phyloP scores from a whole-genome alignment of 805 yeast genomes.

The Nakazawaea wyomingensis region DNA sequence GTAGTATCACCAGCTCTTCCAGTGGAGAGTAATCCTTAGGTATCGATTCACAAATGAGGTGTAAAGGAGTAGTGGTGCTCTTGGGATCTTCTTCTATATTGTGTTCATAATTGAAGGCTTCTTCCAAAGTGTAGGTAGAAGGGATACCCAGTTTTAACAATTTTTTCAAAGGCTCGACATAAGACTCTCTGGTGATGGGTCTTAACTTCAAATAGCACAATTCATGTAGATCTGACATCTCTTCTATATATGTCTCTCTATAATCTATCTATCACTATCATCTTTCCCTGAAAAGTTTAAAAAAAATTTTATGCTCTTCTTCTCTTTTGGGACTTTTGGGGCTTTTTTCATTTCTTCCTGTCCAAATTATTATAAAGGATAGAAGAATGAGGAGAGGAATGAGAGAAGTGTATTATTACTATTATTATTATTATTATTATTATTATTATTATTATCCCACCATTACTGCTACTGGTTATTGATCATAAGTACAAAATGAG shows the following conservation, averaged over 20 bases:
- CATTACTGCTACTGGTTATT: too few species aligned
- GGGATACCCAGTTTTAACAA: conserved; percentile 66
- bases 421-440: too few species aligned
- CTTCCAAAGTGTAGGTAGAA: conserved; percentile 77
- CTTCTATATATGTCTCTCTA: background rate
- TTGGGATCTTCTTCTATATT: conserved; percentile 30
- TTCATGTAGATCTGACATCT: conserved; percentile 71
- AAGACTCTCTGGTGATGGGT: conserved; percentile 43
- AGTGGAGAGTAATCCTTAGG: conserved; percentile 32
- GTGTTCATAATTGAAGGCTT: conserved; percentile 54
- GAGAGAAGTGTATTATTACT: too few species aligned
- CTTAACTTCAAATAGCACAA: conserved; percentile 45
- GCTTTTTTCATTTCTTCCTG: too few species aligned
- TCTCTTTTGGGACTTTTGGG: too few species aligned
- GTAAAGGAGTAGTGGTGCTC: conserved; percentile 76
- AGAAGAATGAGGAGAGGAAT: too few species aligned
- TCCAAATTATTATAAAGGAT: too few species aligned
- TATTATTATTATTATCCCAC: too few species aligned
- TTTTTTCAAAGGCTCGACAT: conserved; percentile 38
- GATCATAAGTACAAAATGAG: too few species aligned
- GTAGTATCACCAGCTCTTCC: conserved; percentile 37
- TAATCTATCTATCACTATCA: background rate
- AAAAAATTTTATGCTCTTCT: too few species aligned
- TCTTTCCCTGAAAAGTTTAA: too few species aligned
- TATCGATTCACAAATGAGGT: conserved; percentile 54